phyloP scores from a whole-genome alignment of 768 basidiomycete genomes.

The Chalciporus chontae region DNA sequence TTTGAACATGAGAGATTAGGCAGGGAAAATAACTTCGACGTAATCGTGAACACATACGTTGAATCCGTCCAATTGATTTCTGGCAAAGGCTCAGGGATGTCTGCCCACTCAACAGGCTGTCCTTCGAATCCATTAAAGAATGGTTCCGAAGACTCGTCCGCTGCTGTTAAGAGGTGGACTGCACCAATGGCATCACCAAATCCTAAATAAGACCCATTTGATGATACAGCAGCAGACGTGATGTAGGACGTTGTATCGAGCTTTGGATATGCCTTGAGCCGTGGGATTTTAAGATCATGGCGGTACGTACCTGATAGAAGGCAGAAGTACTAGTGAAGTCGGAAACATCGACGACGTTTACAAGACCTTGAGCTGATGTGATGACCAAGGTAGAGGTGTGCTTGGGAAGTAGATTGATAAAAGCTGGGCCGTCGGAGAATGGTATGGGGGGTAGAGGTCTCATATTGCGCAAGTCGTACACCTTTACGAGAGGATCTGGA shows the following conservation, averaged over 20 bases:
- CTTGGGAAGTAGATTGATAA: constrained; percentile 76
- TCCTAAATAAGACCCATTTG: constrained; percentile 86
- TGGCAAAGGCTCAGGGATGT: constrained; percentile 62
- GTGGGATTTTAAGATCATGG: background rate
- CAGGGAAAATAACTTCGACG: background rate
- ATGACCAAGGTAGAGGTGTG: constrained; percentile 71
- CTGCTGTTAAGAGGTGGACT: constrained; percentile 78
- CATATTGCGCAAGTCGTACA: constrained; percentile 86
- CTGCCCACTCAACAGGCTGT: constrained; percentile 81
- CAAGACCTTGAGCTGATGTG: constrained; percentile 75
- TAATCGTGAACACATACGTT: constrained; percentile 51
- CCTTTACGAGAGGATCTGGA: constrained; percentile 89
- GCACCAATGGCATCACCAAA: constrained; percentile 87
- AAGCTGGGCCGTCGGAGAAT: constrained; percentile 83
- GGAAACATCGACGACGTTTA: constrained; percentile 81
- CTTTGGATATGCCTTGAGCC: constrained; percentile 33
- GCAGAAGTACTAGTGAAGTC: constrained; percentile 64
- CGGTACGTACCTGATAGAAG: constrained; percentile 68
- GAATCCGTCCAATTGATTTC: constrained; percentile 77
- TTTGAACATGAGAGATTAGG: constrained; percentile 25
- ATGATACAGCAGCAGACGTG: constrained; percentile 76
- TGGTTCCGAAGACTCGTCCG: constrained; percentile 50
- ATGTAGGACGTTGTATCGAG: constrained; percentile 73
- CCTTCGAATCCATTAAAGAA: constrained; percentile 92
- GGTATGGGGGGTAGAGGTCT: constrained; percentile 79